phyloP scores from a whole-genome alignment of 78 protist species.

The Acrasis kona region DNA sequence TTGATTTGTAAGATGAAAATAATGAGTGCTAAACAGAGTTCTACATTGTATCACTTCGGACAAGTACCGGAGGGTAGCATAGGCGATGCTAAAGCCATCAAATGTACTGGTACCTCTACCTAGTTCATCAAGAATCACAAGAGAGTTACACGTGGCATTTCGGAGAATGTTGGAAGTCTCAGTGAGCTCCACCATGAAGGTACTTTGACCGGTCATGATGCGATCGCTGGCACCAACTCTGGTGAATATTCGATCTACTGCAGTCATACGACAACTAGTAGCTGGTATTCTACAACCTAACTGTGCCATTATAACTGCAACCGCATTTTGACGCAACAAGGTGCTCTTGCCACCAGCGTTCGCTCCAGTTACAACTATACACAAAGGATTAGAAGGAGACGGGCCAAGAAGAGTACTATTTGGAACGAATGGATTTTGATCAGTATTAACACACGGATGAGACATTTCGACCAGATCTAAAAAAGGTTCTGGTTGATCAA shows the following conservation, averaged over 20 bases:
- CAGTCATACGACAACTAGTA: slow-evolving; percentile 42
- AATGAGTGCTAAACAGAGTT: slow-evolving; percentile 93
- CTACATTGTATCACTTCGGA: slow-evolving; percentile 39
- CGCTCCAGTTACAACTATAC: slow-evolving; percentile 96
- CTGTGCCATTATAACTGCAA: slow-evolving; percentile 88
- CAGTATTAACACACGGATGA: slow-evolving; percentile 1
- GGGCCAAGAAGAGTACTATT: slow-evolving; percentile 14
- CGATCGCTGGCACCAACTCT: slow-evolving; percentile 81
- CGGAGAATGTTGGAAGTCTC: slow-evolving; percentile 66
- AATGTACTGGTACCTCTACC: slow-evolving; percentile 90
- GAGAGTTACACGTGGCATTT: slow-evolving; percentile 70
- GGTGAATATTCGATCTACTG: slow-evolving; percentile 91
- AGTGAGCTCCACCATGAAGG: slow-evolving; percentile 91
- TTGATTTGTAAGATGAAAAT: slow-evolving; percentile 79
- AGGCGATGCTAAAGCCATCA: slow-evolving; percentile 85
- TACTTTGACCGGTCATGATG: slow-evolving; percentile 83
- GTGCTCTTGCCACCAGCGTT: slow-evolving; percentile 96
- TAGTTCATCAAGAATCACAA: slow-evolving; percentile 95
- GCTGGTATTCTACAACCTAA: slow-evolving; percentile 94
- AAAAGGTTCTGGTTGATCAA: background rate
- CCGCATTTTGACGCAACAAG: slow-evolving; percentile 66
- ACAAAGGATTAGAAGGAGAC: no score
- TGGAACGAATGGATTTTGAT: background rate
- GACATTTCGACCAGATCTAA: background rate
- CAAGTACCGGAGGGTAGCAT: slow-evolving; percentile 51